Evolutionary conservation across 2,329 filamentous ascomycete species (phyloP).

Genomic region (Penicillium verrucosum): DNA sequence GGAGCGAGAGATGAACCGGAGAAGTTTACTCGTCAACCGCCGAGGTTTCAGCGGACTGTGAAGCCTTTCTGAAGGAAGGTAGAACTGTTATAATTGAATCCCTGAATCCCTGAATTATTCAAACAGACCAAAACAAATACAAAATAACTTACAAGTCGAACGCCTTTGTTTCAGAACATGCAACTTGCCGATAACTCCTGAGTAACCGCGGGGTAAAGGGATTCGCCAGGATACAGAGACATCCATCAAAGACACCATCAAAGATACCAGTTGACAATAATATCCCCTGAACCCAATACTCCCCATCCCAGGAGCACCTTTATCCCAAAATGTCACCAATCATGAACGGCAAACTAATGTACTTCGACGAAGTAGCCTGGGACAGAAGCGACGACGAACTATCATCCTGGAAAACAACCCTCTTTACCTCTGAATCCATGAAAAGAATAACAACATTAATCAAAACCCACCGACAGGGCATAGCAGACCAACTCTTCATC

Average conservation of each 20-base stretch:
- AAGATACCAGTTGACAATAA: not conserved
- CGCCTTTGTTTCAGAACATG: not conserved
- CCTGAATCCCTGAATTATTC: not conserved
- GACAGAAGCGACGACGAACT: not conserved
- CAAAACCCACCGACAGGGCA: no score
- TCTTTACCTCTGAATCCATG: no score
- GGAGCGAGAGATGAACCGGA: conserved; percentile 50
- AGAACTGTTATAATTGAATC: not conserved
- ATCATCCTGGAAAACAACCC: no score
- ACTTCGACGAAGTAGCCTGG: conserved; percentile 4
- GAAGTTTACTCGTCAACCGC: conserved; percentile 42
- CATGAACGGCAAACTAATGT: not conserved
- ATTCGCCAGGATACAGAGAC: not conserved
- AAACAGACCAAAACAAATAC: not conserved
- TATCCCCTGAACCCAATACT: no score
- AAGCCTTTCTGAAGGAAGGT: conserved; percentile 29
- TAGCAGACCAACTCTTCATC: no score
- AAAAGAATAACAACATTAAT: not conserved
- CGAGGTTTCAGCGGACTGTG: conserved; percentile 35
- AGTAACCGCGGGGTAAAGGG: not conserved
- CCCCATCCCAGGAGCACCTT: no score
- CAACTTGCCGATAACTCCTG: not conserved
- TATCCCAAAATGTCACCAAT: no score
- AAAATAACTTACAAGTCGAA: not conserved
- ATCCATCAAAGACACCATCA: not conserved